phyloP scores from a whole-genome alignment of 2,329 filamentous ascomycete species.

The Tolypocladium guangdongense region DNA sequence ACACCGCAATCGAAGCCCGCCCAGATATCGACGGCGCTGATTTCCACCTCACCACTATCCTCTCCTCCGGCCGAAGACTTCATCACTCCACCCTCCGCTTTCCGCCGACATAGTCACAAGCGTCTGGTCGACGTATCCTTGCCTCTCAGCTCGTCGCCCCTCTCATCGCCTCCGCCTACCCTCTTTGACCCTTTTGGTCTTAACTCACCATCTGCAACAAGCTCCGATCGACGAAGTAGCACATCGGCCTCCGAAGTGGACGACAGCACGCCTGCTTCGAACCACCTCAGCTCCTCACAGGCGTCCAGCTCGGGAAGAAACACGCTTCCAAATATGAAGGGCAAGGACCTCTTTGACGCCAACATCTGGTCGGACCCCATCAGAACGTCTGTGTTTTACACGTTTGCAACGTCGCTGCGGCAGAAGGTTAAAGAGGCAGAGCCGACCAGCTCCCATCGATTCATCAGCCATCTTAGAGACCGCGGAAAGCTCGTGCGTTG shows the following conservation, averaged over 20 bases:
- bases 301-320: conserved; percentile 20
- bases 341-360: conserved; percentile 60
- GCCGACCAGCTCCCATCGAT: conserved; percentile 56
- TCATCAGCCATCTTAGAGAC: conserved; percentile 57
- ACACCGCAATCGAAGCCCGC: conserved; percentile 7
- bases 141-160: conserved; percentile 37
- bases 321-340: conserved; percentile 52
- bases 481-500: conserved; percentile 58
- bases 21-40: conserved; percentile 8
- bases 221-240: conserved; percentile 23
- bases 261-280: conserved; percentile 29
- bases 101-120: conserved; percentile 11
- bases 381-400: conserved; percentile 61
- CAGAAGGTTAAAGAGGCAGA: conserved; percentile 52
- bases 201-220: conserved; percentile 23
- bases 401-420: conserved; percentile 56
- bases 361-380: conserved; percentile 59
- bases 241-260: conserved; percentile 34
- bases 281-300: conserved; percentile 28
- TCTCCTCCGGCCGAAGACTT: conserved; percentile 24
- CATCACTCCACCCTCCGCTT: conserved; percentile 13
- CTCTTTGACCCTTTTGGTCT: conserved; percentile 40
- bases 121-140: conserved; percentile 11
- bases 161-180: conserved; percentile 44
- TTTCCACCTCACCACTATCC: conserved; percentile 24